Conservation (phyloP, 2,329 filamentous ascomycete genomes). For the Pestalotiopsis sp. region DNA sequence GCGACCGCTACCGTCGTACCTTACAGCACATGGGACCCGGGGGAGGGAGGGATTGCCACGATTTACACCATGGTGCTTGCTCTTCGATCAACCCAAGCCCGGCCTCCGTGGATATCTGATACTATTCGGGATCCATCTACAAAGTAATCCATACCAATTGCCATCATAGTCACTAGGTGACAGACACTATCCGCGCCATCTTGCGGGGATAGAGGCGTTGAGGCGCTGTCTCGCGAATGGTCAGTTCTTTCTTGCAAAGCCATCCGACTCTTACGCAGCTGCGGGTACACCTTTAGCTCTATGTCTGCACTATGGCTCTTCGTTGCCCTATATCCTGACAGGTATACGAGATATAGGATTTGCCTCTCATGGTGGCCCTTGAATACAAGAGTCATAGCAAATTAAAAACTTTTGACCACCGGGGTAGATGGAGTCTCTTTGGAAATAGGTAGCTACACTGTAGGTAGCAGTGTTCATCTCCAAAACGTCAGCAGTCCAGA, state of each 20-base stretch:
- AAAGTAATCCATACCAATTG: no score
- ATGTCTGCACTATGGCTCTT: neutral
- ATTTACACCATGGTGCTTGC: neutral
- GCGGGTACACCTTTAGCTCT: neutral
- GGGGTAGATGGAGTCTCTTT: no score
- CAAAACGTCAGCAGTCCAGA: no score
- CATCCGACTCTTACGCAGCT: slow-evolving; percentile 6
- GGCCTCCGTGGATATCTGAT: neutral
- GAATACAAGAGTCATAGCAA: neutral
- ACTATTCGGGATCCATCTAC: neutral
- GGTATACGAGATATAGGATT: neutral
- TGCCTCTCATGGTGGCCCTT: neutral
- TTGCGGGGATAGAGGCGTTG: neutral
- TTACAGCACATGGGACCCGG: neutral
- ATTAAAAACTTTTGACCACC: neutral
- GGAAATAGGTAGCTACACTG: no score
- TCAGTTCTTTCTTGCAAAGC: neutral
- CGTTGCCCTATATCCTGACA: neutral
- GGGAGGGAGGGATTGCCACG: neutral
- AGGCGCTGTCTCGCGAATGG: neutral
- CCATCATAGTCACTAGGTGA: no score
- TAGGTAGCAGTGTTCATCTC: no score
- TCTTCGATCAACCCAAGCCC: neutral
- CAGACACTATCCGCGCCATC: neutral
- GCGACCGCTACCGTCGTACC: neutral